Conservation (phyloP, 306 rosid species). For the Echinosophora koreensis region DNA sequence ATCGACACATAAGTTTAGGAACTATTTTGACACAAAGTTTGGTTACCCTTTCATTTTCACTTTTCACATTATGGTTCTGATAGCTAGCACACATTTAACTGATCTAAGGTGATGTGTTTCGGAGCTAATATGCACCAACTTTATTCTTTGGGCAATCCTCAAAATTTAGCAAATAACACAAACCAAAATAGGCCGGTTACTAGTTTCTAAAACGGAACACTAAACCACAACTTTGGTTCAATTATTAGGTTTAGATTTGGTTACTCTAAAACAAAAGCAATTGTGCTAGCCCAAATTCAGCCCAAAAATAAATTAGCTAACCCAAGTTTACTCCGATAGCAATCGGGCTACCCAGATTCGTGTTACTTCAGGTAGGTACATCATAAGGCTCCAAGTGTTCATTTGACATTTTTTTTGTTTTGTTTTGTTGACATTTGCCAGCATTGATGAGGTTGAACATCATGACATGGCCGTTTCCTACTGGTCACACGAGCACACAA, state of each 20-base stretch:
- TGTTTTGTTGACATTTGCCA: neutral
- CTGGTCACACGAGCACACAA: constrained; percentile 10
- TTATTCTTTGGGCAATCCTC: too few relatives aligned
- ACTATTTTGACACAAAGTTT: too few relatives aligned
- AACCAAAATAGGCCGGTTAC: neutral
- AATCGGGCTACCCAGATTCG: neutral
- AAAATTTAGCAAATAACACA: neutral
- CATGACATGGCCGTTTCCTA: constrained; percentile 35
- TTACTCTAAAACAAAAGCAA: too few relatives aligned
- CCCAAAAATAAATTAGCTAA: neutral
- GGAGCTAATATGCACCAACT: too few relatives aligned
- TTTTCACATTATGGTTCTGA: too few relatives aligned
- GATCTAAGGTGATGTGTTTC: too few relatives aligned
- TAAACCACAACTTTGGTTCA: too few relatives aligned
- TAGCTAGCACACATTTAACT: too few relatives aligned
- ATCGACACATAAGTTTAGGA: too few relatives aligned
- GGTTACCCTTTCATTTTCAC: too few relatives aligned
- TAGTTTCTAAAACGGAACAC: neutral
- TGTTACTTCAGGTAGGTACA: neutral
- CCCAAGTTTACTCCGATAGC: neutral
- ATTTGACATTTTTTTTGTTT: too few relatives aligned
- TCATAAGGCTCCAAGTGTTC: neutral
- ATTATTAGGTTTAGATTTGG: too few relatives aligned
- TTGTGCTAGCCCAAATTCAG: neutral
- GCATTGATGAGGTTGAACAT: neutral